Conservation (phyloP, 2,329 filamentous ascomycete genomes). For the Delphinella strobiligena region DNA sequence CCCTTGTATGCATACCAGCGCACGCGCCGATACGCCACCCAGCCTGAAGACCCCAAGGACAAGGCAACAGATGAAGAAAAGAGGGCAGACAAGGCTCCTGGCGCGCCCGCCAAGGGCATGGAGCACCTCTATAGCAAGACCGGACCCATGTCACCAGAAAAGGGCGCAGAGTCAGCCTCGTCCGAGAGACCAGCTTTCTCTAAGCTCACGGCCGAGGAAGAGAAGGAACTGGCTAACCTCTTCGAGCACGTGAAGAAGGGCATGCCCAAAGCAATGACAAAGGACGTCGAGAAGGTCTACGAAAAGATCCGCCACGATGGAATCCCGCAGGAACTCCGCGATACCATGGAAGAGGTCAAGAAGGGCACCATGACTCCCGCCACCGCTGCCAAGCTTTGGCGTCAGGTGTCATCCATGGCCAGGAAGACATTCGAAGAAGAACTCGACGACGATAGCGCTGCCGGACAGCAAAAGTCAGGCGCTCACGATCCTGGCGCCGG, state of each 20-base stretch:
- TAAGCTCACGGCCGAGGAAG: conserved; percentile 43
- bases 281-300: conserved; percentile 48
- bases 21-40: conserved; percentile 31
- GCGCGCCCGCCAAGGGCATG: conserved; percentile 28
- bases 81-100: conserved; percentile 21
- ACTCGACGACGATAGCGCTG: conserved; percentile 16
- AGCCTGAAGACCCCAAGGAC: conserved; percentile 32
- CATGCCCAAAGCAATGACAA: conserved; percentile 50
- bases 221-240: conserved; percentile 45
- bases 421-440: conserved; percentile 34
- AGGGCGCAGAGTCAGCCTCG: conserved; percentile 27
- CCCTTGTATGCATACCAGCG: conserved; percentile 32
- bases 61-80: conserved; percentile 27
- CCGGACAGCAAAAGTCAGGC: conserved; percentile 30
- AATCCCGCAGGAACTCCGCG: conserved; percentile 55
- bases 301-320: conserved; percentile 54
- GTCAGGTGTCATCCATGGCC: conserved; percentile 45
- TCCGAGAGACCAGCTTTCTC: conserved; percentile 20
- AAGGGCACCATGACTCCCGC: conserved; percentile 45
- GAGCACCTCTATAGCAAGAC: conserved; percentile 34
- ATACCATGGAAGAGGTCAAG: conserved; percentile 46
- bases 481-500: conserved; percentile 30
- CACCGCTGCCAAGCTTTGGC: conserved; percentile 50
- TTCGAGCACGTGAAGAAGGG: conserved; percentile 44
- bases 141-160: conserved; percentile 27